Base-by-base conservation (phyloP, 2,329 filamentous ascomycete species). In the Colletotrichum horii region DNA sequence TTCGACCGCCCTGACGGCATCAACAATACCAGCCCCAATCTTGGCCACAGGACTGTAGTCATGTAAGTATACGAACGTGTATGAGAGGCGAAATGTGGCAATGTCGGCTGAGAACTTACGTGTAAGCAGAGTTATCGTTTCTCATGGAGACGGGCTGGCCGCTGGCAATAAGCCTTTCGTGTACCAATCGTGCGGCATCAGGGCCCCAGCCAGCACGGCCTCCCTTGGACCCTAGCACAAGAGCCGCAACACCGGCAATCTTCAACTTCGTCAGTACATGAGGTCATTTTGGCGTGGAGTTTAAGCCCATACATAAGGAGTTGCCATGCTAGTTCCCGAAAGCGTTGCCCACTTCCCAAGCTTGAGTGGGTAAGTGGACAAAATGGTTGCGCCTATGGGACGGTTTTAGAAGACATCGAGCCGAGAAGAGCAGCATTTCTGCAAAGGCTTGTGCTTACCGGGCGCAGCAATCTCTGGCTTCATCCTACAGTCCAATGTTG, bases 321-420 rank as follows among this genome's bases (percentile, higher is more conserved):
- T 84, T 7, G 87, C 86, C 88, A 89, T 89, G 3, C 86, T 88
- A 1, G 88, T 90, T 60, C 88, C 88, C 11, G 32, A 24, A 14
- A 64, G 24, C 3, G 26, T 28, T 4, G 55, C 55, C 22, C 26
- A 58, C 26, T 58, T 58, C 16, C 55, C 55, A 24, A 58, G 55
- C 22, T 15, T 19, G 22, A 58, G 22, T 7, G 55, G 55, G 28
- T 58, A 58, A 8, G 55, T 58, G 16, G 55, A 58, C 1, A 58
- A 16, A 14, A 58, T 58, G 55, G 22, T 28, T 24, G 22, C 55
- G 16, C 55, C 55, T 58, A 19, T 1, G 1, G 1, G 22, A 58
- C 4, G n/a, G 5, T 24, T 3, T 58, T 28, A 58, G 55, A 1
- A 58, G 26, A 16, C 22, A 28, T 58, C 14, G 4, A 7, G 28